phyloP scores from a whole-genome alignment of 306 rosid species.

The Rosa lucieae region DNA sequence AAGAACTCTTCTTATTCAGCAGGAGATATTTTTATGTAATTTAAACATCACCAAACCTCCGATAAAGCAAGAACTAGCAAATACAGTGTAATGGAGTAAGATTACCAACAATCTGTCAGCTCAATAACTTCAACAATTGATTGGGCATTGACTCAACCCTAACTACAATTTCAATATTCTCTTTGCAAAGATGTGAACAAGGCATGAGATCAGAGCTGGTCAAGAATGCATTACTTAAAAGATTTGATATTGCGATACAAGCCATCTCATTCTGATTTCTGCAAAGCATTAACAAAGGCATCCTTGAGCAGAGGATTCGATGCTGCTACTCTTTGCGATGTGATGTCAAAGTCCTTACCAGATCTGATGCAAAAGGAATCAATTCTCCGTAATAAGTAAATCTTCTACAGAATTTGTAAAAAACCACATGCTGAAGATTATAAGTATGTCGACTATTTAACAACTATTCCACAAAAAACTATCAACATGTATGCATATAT shows the following conservation, averaged over 20 bases:
- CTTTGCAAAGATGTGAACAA: slow-evolving; percentile 9
- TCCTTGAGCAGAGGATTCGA: slow-evolving; percentile 79
- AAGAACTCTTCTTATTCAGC: neutral
- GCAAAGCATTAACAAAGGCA: slow-evolving; percentile 64
- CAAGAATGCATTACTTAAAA: neutral
- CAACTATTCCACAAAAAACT: neutral
- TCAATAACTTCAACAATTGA: neutral
- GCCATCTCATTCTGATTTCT: slow-evolving; percentile 48
- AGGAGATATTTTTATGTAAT: neutral
- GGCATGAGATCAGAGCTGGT: slow-evolving; percentile 2
- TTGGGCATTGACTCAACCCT: neutral
- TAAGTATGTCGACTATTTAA: slow-evolving; percentile 16
- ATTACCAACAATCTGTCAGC: slow-evolving; percentile 7
- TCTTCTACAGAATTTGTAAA: slow-evolving; percentile 6
- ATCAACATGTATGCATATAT: slow-evolving; percentile 12
- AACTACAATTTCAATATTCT: neutral
- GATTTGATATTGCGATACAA: slow-evolving; percentile 17
- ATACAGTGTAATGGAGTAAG: neutral
- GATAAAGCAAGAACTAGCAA: neutral
- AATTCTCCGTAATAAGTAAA: slow-evolving; percentile 7
- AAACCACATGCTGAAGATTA: slow-evolving; percentile 28
- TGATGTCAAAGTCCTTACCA: slow-evolving; percentile 83
- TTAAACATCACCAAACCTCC: neutral
- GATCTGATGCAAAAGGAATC: slow-evolving; percentile 61
- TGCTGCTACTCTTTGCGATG: slow-evolving; percentile 83